Base-by-base conservation (phyloP, 176 grass and related monocot genomes). In the Rhynchospora pubera region DNA sequence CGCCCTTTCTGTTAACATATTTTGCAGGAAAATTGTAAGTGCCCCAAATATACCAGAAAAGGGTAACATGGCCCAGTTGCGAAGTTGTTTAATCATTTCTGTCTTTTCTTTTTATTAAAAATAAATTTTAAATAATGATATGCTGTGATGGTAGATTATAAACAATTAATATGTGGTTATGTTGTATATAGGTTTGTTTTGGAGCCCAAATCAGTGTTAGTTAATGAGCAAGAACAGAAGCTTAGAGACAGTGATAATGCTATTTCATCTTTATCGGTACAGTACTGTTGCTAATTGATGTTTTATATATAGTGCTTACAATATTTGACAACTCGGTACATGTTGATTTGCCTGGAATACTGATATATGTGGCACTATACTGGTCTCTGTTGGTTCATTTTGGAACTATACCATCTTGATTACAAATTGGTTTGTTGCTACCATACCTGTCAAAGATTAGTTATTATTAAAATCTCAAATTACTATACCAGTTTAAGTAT, bases 21-120 rank as follows among this genome's bases (percentile, higher is more conserved):
- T 89, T 92, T 92, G 83, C 89, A 98, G 95, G 95, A 52, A 98
- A 98, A 98, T 90, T 88, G 95, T 98, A 91, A 94, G 95, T 90
- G 51, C 86, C 83, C 46, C 15, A 53, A 82, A 84, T 18, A 68
- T 75, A 75, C 6, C 19, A 24, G 46, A 15, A 52, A 15, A 75
- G 46, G 19, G 51, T 26, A 15, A 75, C 9, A 51, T 11, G 0
- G 11, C 46, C 45, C n/a, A 46, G 13, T 75, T n/a, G n/a, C n/a
- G n/a, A 28, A 75, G 53, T 21, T 53, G 28, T 19, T 53, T 75
- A 46, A 53, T 75, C 48, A 10, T 52, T 22, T 51, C 19, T 75
- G 12, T 75, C 46, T 75, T 75, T 28, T 51, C 22, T 28, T 75
- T 13, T 75, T 48, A 22, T 75, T 22, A 28, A 75, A 75, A 22